Conservation (phyloP, 2,329 filamentous ascomycete genomes). For the Fusarium graminum region DNA sequence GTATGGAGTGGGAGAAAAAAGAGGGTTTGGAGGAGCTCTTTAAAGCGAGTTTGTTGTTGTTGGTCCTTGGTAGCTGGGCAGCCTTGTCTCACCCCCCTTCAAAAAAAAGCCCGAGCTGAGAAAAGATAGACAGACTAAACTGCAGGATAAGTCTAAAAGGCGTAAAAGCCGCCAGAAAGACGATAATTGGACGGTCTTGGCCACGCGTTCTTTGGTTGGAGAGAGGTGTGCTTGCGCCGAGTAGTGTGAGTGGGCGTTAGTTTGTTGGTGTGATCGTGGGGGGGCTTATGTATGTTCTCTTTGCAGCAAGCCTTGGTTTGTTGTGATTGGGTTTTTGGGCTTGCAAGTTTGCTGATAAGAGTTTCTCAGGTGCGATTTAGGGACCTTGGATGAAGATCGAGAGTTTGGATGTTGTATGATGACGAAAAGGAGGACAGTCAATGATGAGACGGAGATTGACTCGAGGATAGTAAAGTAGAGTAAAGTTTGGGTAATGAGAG, state of each 20-base stretch:
- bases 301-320: background rate
- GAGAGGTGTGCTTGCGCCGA: slow-evolving; percentile 11
- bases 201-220: slow-evolving; percentile 27
- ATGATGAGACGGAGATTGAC: slow-evolving; percentile 1
- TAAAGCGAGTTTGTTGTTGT: slow-evolving; percentile 8
- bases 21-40: slow-evolving; percentile 24
- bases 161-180: slow-evolving; percentile 21
- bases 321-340: slow-evolving; percentile 7
- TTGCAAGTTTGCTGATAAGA: background rate
- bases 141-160: slow-evolving; percentile 18
- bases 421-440: slow-evolving; percentile 14
- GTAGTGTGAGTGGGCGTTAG: slow-evolving; percentile 8
- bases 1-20: slow-evolving; percentile 1
- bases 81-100: slow-evolving; percentile 20
- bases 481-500: slow-evolving; percentile 8
- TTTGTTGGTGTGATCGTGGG: slow-evolving; percentile 28
- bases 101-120: slow-evolving; percentile 25
- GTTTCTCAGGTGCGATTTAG: background rate
- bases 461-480: background rate
- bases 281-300: slow-evolving; percentile 2
- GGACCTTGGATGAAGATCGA: background rate
- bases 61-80: slow-evolving; percentile 15
- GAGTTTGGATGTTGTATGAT: slow-evolving; percentile 1
- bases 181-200: slow-evolving; percentile 18
- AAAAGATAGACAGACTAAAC: background rate